Percentiles rank a stretch among this genome's conserved stretches.
Evolutionary conservation across 768 basidiomycete genomes (phyloP).

Genomic region (Boletus huronensis): DNA sequence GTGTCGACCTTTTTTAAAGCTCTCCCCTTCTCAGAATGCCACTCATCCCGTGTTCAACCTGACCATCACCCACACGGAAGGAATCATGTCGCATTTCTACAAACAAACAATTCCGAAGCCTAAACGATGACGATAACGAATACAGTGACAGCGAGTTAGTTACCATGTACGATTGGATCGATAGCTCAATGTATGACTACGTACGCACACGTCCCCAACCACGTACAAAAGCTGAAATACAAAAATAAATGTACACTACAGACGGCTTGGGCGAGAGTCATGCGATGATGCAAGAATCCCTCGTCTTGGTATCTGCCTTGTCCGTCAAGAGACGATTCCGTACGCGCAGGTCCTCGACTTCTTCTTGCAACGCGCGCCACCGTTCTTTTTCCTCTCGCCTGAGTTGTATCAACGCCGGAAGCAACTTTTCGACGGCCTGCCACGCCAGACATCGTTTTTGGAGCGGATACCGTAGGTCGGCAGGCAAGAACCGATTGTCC

Average conservation of each 20-base stretch:
- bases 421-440: conserved; percentile 39
- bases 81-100: conserved; percentile 73
- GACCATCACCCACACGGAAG: conserved; percentile 62
- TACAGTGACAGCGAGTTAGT: not conserved
- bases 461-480: not conserved
- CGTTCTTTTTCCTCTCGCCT: conserved; percentile 44
- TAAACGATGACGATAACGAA: conserved; percentile 4
- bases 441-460: conserved; percentile 35
- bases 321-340: conserved; percentile 45
- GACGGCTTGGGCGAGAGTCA: conserved; percentile 9
- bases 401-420: conserved; percentile 44
- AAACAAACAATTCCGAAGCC: conserved; percentile 47
- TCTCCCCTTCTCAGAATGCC: conserved; percentile 53
- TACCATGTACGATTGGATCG: conserved; percentile 1
- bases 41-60: conserved; percentile 79
- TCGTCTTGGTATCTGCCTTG: conserved; percentile 14
- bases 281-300: conserved; percentile 30
- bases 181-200: not conserved
- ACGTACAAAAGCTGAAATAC: not conserved
- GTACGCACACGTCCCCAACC: not conserved
- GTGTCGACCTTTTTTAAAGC: not conserved
- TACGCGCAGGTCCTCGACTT: conserved; percentile 50
- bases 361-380: conserved; percentile 36
- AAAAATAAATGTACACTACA: not conserved
- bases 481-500: conserved; percentile 10